phyloP scores from a whole-genome alignment of 1,139 yeast genomes.

The Saccharomyces uvarum region DNA sequence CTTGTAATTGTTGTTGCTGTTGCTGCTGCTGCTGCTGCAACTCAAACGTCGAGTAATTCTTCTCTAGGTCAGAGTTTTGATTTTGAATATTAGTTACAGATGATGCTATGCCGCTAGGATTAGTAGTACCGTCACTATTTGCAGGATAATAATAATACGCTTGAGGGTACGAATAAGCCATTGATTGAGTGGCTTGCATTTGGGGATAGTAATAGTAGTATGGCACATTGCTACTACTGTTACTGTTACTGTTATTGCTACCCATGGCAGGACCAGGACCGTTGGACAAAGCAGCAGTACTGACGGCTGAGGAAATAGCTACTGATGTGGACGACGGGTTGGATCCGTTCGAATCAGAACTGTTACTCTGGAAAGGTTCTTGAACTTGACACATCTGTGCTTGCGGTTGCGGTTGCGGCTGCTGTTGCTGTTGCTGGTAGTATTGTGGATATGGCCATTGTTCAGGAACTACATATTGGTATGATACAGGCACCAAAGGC shows the following conservation, averaged over 20 bases:
- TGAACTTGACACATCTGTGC: neutral
- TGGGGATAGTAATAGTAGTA: conserved; percentile 6
- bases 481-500: neutral
- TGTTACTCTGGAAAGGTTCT: neutral
- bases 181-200: conserved; percentile 2
- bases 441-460: conserved; percentile 16
- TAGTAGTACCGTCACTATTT: neutral
- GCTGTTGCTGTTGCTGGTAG: conserved; percentile 12
- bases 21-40: conserved; percentile 3
- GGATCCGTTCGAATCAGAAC: neutral
- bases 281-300: neutral
- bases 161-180: neutral
- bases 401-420: conserved; percentile 2
- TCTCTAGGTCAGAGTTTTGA: neutral
- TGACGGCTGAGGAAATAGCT: neutral
- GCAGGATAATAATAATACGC: neutral
- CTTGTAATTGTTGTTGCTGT: neutral
- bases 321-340: neutral
- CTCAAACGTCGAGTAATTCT: neutral
- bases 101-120: conserved; percentile 1
- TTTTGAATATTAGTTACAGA: neutral
- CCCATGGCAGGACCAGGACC: neutral
- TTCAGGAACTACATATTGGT: neutral
- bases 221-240: conserved; percentile 5
- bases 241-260: conserved; percentile 4